Percentiles rank a stretch among this genome's conserved stretches.
phyloP scores from a whole-genome alignment of 192 early-diverging fungal species.

The Coemansia reversa region DNA sequence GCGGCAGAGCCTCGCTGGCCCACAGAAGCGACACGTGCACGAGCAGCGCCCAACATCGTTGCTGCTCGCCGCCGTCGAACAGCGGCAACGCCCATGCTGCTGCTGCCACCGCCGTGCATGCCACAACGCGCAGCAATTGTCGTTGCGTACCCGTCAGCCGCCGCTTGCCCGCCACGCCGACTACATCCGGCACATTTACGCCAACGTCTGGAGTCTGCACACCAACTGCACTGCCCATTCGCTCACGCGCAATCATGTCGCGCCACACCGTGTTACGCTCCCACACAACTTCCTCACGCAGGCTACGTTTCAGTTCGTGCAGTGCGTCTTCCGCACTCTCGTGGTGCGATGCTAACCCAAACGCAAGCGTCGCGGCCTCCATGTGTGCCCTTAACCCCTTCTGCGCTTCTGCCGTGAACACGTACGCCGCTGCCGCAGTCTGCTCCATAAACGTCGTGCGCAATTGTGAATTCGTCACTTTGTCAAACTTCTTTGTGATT shows the following conservation, averaged over 20 bases:
- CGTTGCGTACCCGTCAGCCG: conserved; percentile 54
- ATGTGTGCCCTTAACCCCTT: conserved; percentile 64
- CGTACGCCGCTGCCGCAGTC: conserved; percentile 64
- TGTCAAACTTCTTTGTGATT: conserved; percentile 97
- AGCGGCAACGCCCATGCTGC: conserved; percentile 58
- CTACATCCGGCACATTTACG: conserved; percentile 13
- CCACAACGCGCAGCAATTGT: conserved; percentile 49
- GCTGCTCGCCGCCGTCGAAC: conserved; percentile 74
- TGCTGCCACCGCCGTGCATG: conserved; percentile 63
- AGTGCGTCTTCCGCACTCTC: conserved; percentile 63
- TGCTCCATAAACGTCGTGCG: conserved; percentile 70
- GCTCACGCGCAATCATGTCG: conserved; percentile 91
- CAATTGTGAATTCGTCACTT: conserved; percentile 77
- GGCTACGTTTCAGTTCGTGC: conserved; percentile 71
- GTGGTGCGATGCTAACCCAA: conserved; percentile 27
- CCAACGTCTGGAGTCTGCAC: conserved; percentile 57
- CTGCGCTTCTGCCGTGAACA: conserved; percentile 68
- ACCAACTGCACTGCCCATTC: conserved; percentile 73
- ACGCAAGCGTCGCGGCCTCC: conserved; percentile 33
- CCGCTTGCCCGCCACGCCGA: conserved; percentile 52
- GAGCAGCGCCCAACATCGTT: conserved; percentile 90
- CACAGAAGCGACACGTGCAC: conserved; percentile 87
- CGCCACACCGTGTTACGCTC: conserved; percentile 98
- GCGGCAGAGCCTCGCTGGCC: conserved; percentile 90
- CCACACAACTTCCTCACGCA: conserved; percentile 91